Evolutionary conservation across 1,139 yeast genomes (phyloP), one percentile per base, ranked within the genome.

Genomic region (Saccharomycopsis hybrid): DNA sequence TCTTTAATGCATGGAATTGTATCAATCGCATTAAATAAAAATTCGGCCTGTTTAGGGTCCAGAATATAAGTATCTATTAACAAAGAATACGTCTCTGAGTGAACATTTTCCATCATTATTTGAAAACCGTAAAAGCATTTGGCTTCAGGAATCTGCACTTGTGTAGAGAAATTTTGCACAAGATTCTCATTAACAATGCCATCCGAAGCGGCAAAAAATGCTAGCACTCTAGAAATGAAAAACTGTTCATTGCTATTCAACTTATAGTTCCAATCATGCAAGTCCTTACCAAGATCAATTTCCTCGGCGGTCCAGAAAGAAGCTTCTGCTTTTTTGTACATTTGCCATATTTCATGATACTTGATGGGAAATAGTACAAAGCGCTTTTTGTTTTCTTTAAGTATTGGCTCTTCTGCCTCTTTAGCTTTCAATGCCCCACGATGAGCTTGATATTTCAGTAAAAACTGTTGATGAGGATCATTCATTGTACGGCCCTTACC

Each of bases 251-350:
- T 90, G 49, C 86, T 92, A 64, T 75, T 88, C 70, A 92, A 73
- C 61, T 73, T 74, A 69, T 83, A 74, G 64, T 86, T 88, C 96
- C 97, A 90, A 72, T 92, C 97, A 62, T 77, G 77, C 56, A 77
- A 66, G 67, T 92, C 99, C 74, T 92, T 92, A 56, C 95, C 82
- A 60, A 92, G 77, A 69, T 92, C 99, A 60, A 94, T 89, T 73
- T 92, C 99, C 74, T 92, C 99, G 50, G 98, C 97, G 48, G 98
- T 92, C 99, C 99, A 92, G 78, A 92, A 92, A 9, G 97, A 88
- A 28, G 98, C 97, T 74, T 92, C 98, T 42, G 97, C 97, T 72
- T 90, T 89, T 76, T 92, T 92, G 73, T 92, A 92, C 78, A 95
- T 92, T 69, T 90, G 96, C 97, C 98, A 92, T 64, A 94, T 86